Conservation (phyloP, 1,284 basidiomycete species). For the Inonotus obliquus region DNA sequence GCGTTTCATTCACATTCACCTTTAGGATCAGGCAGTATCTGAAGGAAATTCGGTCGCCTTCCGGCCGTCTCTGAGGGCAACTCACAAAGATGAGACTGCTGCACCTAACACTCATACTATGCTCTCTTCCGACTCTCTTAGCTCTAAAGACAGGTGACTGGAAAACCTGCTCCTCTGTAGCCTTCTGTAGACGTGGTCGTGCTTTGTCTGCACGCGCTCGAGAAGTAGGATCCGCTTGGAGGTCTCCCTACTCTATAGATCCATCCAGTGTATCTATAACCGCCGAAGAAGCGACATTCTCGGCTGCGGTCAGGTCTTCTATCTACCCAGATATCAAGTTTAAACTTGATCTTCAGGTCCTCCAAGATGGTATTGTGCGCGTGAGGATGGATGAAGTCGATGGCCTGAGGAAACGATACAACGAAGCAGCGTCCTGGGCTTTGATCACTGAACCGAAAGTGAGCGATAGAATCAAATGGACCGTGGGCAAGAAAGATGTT, state of each 20-base stretch:
- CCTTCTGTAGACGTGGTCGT: conserved; percentile 87
- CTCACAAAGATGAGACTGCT: not conserved
- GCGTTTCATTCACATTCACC: not conserved
- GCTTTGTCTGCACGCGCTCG: conserved; percentile 70
- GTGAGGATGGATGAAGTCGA: conserved; percentile 83
- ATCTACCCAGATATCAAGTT: conserved; percentile 84
- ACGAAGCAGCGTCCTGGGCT: conserved; percentile 87
- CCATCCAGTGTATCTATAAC: conserved; percentile 46
- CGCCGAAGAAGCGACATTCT: conserved; percentile 56
- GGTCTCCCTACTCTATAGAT: conserved; percentile 80
- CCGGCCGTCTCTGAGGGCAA: not conserved
- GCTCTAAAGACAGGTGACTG: conserved; percentile 80
- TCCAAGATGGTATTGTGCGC: conserved; percentile 80
- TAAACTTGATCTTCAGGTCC: conserved; percentile 73
- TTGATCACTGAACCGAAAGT: conserved; percentile 64
- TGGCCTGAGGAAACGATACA: conserved; percentile 76
- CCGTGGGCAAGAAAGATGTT: conserved; percentile 53
- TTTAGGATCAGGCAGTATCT: not conserved
- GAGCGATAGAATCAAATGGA: conserved; percentile 56
- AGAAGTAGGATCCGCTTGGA: conserved; percentile 55
- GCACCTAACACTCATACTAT: conserved; percentile 25
- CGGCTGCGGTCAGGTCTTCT: conserved; percentile 66
- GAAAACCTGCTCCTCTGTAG: conserved; percentile 86
- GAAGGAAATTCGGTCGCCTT: not conserved
- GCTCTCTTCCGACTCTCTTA: conserved; percentile 28